Percentiles rank a stretch among this genome's conserved stretches.
Evolutionary conservation across 2,329 filamentous ascomycete genomes (phyloP).

Genomic region (Beauveria scarabaeidicola): DNA sequence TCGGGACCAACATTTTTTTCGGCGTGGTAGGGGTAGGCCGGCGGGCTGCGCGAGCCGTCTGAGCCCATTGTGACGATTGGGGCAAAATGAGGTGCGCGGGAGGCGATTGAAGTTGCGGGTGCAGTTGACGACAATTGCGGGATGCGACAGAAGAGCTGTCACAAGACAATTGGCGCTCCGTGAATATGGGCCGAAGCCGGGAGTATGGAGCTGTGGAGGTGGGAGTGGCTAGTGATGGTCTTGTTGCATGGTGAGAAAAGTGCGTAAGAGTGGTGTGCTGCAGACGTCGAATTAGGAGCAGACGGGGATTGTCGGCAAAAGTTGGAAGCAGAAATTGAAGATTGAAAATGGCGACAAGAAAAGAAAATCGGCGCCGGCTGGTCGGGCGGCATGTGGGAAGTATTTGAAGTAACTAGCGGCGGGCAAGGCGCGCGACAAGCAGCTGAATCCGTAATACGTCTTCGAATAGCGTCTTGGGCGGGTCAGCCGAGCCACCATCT

Average conservation of each 20-base stretch:
- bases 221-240: neutral
- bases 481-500: neutral
- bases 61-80: neutral
- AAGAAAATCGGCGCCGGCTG: neutral
- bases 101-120: too few species aligned
- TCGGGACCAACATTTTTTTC: conserved; percentile 14
- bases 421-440: neutral
- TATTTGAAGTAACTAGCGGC: conserved; percentile 4
- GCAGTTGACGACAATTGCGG: neutral
- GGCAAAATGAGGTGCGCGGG: neutral
- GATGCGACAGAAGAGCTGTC: neutral
- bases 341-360: neutral
- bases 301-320: neutral
- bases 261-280: neutral
- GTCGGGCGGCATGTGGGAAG: conserved; percentile 2
- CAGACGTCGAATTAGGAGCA: neutral
- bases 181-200: neutral
- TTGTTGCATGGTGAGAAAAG: neutral
- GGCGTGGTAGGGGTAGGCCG: conserved; percentile 18
- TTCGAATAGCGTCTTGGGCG: neutral
- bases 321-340: neutral
- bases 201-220: neutral
- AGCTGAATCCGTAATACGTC: neutral
- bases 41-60: conserved; percentile 11
- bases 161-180: conserved; percentile 1